Evolutionary conservation across 345 rosid genomes (phyloP), one percentile per base, ranked within the genome.

Genomic region (Dipteronia dyeriana): DNA sequence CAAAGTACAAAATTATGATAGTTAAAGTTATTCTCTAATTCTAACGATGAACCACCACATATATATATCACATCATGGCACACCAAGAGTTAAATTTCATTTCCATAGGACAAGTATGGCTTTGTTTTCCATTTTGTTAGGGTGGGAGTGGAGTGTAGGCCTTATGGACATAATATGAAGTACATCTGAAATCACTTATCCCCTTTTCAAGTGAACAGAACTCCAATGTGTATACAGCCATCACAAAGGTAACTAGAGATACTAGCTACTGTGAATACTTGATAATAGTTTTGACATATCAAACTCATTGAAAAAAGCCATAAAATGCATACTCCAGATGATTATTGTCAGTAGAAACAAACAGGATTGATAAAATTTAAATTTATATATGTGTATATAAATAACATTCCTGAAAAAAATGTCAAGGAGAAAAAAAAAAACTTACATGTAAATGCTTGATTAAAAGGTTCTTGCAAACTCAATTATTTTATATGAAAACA

Each of bases 381-480:
- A 54, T 38, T 29, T 53, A 53, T 29, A 51, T 39, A 23, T 14
- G 31, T 29, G 2, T 29, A 10, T 34, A 57, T 51, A 14, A 8
- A 1, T 12, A 45, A 14, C 14, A 68, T 68, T 45, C 9, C 45
- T 54, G 29, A 31, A 54, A 9, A 53, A 17, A 0, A 17, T 71
- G 14, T 41, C 75, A 19, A 10, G 16, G 9, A 8, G 0, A 5
- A 70, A n/a, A 45, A 9, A 10, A 2, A 69, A 19, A 68, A 43
- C 23, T 68, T 23, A 23, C 19, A n/a, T 31, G 26, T 59, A 67
- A 59, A 51, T 62, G 5, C 71, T 59, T 41, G 22, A 22, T 43
- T 22, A 45, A 53, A 34, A 76, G 5, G 56, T 51, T 54, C 54
- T 26, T 38, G n/a, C 72, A 83, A 63, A 63, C 56, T 13, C 53